A percentile compares a stretch with the other conserved stretches of the same genome.
Conservation (phyloP, 495 filamentous ascomycete species). For the Glutinoglossum americanum region DNA sequence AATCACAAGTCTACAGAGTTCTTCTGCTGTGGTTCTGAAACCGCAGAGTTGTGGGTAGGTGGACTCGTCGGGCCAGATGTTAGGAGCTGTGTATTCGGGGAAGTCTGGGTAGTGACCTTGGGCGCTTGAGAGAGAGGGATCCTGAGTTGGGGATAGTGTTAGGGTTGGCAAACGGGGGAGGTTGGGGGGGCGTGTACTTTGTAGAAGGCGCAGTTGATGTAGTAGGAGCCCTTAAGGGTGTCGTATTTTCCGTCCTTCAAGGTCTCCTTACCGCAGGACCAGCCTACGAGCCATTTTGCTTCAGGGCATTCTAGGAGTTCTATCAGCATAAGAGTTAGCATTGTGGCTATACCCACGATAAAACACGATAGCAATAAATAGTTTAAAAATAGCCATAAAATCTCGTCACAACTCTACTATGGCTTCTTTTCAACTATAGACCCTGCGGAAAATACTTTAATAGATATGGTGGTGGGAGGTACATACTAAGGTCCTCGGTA, state of each 20-base stretch:
- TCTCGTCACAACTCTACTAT: too few relatives aligned
- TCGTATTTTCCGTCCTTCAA: conserved; percentile 65
- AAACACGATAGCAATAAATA: too few relatives aligned
- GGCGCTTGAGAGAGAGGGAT: conserved; percentile 3
- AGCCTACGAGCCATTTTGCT: conserved; percentile 39
- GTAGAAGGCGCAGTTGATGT: conserved; percentile 90
- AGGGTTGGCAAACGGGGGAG: background rate
- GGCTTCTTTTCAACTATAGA: too few relatives aligned
- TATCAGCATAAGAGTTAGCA: background rate
- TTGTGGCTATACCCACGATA: too few relatives aligned
- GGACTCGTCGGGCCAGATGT: conserved; percentile 59
- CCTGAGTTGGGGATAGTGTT: conserved; percentile 8
- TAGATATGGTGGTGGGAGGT: too few relatives aligned
- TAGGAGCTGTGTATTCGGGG: conserved; percentile 44
- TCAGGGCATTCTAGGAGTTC: conserved; percentile 24
- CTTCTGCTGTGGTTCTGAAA: conserved; percentile 49
- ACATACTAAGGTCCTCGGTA: conserved; percentile 44
- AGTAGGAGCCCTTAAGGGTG: conserved; percentile 87
- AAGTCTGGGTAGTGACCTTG: conserved; percentile 20
- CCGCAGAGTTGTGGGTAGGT: conserved; percentile 32
- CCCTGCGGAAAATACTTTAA: too few relatives aligned
- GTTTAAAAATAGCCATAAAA: too few relatives aligned
- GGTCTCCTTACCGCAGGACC: conserved; percentile 86
- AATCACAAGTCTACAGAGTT: conserved; percentile 67
- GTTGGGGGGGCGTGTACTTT: conserved; percentile 18